Evolutionary conservation across 805 yeast species (phyloP).

Genomic region (Cyberlindnera mycetangii): DNA sequence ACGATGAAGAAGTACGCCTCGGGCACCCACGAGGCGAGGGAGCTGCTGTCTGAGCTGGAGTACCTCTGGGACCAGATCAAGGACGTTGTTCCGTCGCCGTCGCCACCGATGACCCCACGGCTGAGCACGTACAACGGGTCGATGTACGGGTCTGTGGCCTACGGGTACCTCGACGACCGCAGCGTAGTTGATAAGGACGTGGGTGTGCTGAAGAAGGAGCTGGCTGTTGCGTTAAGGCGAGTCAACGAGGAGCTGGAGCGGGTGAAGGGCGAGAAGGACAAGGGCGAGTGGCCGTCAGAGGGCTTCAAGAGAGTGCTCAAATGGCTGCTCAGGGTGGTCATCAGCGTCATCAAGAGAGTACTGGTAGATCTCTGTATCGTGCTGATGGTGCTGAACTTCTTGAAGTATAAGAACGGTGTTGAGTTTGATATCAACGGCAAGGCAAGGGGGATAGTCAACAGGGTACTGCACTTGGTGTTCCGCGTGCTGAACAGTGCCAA

Average conservation of each 20-base stretch:
- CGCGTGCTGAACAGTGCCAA: slow-evolving; percentile 18
- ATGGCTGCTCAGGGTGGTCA: slow-evolving; percentile 8
- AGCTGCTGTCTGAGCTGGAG: slow-evolving; percentile 64
- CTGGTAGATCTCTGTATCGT: slow-evolving; percentile 20
- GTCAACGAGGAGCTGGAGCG: slow-evolving; percentile 25
- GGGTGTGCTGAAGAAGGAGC: slow-evolving; percentile 25
- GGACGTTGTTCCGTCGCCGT: slow-evolving; percentile 33
- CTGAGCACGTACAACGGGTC: slow-evolving; percentile 14
- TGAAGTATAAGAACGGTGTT: slow-evolving; percentile 23
- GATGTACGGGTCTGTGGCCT: slow-evolving; percentile 11
- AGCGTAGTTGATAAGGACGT: slow-evolving; percentile 19
- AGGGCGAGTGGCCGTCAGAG: slow-evolving; percentile 17
- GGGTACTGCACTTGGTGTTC: slow-evolving; percentile 11
- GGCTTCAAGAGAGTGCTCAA: slow-evolving; percentile 7
- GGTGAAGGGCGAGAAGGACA: slow-evolving; percentile 9
- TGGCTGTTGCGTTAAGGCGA: slow-evolving; percentile 24
- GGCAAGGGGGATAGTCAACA: slow-evolving; percentile 12
- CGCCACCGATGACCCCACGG: slow-evolving; percentile 21
- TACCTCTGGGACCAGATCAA: slow-evolving; percentile 72
- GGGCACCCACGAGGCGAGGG: slow-evolving; percentile 64
- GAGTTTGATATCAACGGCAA: slow-evolving; percentile 12
- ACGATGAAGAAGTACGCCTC: slow-evolving; percentile 71
- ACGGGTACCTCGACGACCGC: slow-evolving; percentile 16
- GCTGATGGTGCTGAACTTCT: slow-evolving; percentile 20
- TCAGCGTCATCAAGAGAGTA: slow-evolving; percentile 17